Percentiles rank a stretch among this genome's conserved stretches.
These are phyloP conservation scores for Salvia rosmarinus DNA, from an alignment of 257 asterid genomes.

Conservation along the genomic window DNA sequence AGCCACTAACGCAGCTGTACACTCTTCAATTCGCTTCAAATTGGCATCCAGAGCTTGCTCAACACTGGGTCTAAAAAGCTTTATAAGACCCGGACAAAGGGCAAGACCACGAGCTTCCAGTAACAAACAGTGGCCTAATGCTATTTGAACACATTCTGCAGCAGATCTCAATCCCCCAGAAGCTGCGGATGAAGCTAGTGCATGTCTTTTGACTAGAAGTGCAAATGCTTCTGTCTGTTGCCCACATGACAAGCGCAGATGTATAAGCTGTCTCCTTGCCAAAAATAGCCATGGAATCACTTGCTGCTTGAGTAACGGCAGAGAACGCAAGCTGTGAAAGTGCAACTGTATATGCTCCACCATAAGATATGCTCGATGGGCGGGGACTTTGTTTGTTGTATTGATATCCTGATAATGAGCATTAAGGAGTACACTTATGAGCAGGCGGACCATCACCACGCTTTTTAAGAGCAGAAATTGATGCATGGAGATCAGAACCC, in stretches of 20 bases:
- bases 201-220: constrained; percentile 86
- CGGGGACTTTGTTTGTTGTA: constrained; percentile 92
- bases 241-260: constrained; percentile 99
- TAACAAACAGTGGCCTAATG: constrained; percentile 92
- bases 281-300: constrained; percentile 80
- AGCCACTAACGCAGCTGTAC: constrained; percentile 96
- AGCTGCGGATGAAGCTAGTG: constrained; percentile 97
- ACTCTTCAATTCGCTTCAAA: constrained; percentile 93
- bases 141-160: constrained; percentile 99
- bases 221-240: constrained; percentile 94
- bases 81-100: constrained; percentile 89
- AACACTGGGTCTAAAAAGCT: constrained; percentile 92
- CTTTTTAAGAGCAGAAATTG: constrained; percentile 87
- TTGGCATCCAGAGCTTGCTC: constrained; percentile 99
- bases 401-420: constrained; percentile 95
- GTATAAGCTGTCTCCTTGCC: constrained; percentile 91
- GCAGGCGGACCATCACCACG: constrained; percentile 99
- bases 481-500: constrained; percentile 93
- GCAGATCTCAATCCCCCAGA: constrained; percentile 99
- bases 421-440: constrained; percentile 80
- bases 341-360: constrained; percentile 99
- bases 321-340: constrained; percentile 96
- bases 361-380: constrained; percentile 94
- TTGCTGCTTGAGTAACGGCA: constrained; percentile 93
- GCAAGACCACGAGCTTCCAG: constrained; percentile 96